Conservation (phyloP, 345 rosid genomes). For the Salix purpurea region DNA sequence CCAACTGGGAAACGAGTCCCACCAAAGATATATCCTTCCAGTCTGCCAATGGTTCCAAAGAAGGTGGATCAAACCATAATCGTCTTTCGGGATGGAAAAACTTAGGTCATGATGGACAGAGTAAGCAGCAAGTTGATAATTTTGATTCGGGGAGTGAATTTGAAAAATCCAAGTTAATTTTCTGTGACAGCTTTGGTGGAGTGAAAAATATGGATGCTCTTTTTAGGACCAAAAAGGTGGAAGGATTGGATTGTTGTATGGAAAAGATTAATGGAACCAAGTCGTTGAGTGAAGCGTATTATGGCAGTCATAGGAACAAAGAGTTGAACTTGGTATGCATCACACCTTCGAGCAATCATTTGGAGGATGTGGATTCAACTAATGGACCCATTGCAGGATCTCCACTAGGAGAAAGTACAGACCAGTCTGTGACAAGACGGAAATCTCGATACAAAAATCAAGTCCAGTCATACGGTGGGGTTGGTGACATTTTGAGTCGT, state of each 20-base stretch:
- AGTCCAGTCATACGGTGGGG: constrained; percentile 28
- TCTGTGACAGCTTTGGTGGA: constrained; percentile 15
- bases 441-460: constrained; percentile 27
- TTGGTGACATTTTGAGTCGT: constrained; percentile 52
- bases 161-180: constrained; percentile 23
- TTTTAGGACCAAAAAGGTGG: constrained; percentile 6
- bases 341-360: constrained; percentile 23
- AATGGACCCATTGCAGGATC: constrained; percentile 38
- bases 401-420: constrained; percentile 22
- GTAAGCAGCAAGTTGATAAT: constrained; percentile 33
- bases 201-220: constrained; percentile 16
- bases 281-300: constrained; percentile 26
- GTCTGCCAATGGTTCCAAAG: constrained; percentile 28
- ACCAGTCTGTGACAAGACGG: constrained; percentile 21
- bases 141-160: constrained; percentile 17
- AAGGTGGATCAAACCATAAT: constrained; percentile 29
- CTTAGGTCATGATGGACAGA: constrained; percentile 25
- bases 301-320: constrained; percentile 24
- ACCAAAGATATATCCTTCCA: constrained; percentile 63
- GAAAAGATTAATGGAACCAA: constrained; percentile 20
- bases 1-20: constrained; percentile 81
- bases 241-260: constrained; percentile 30
- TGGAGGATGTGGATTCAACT: constrained; percentile 49
- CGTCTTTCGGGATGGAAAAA: constrained; percentile 23
- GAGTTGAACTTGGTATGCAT: constrained; percentile 34